These are phyloP conservation scores for Aspergillus thermomutatus DNA, from an alignment of 2,329 filamentous ascomycete species.

Conservation along the genomic window DNA sequence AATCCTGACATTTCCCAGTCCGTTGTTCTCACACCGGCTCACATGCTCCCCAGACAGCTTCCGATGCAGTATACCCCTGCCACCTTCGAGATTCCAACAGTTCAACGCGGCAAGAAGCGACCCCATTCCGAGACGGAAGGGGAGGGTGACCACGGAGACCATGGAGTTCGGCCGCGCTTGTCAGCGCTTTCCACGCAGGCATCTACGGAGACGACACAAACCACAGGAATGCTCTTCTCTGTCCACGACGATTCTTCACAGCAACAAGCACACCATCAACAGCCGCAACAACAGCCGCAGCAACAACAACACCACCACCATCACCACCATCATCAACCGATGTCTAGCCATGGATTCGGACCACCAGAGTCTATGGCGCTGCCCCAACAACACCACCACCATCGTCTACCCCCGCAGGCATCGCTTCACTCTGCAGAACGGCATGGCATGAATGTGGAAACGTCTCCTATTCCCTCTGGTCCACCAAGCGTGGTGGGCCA, in stretches of 20 bases:
- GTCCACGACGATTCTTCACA: conserved; percentile 30
- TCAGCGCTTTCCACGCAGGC: conserved; percentile 32
- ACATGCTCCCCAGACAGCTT: conserved; percentile 33
- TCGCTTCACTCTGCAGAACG: conserved; percentile 64
- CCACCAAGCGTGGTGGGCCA: conserved; percentile 84
- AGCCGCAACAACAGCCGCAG: background rate
- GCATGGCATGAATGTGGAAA: conserved; percentile 52
- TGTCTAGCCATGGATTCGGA: conserved; percentile 31
- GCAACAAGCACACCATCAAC: conserved; percentile 3
- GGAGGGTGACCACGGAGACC: conserved; percentile 22
- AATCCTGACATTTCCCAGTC: conserved; percentile 30
- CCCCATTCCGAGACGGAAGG: conserved; percentile 30
- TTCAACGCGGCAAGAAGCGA: conserved; percentile 34
- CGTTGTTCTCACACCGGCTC: conserved; percentile 29
- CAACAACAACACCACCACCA: background rate
- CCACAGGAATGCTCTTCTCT: conserved; percentile 35
- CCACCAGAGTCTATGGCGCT: conserved; percentile 42
- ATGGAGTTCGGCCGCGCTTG: conserved; percentile 27
- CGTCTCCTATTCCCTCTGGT: conserved; percentile 50
- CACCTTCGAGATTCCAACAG: conserved; percentile 30
- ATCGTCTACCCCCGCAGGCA: conserved; percentile 71
- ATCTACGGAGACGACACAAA: conserved; percentile 28
- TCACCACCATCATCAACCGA: conserved; percentile 18
- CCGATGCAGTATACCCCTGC: conserved; percentile 33
- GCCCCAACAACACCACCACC: conserved; percentile 71